phyloP scores from a whole-genome alignment of 768 basidiomycete species.

The Rhodotorula kratochvilovae region DNA sequence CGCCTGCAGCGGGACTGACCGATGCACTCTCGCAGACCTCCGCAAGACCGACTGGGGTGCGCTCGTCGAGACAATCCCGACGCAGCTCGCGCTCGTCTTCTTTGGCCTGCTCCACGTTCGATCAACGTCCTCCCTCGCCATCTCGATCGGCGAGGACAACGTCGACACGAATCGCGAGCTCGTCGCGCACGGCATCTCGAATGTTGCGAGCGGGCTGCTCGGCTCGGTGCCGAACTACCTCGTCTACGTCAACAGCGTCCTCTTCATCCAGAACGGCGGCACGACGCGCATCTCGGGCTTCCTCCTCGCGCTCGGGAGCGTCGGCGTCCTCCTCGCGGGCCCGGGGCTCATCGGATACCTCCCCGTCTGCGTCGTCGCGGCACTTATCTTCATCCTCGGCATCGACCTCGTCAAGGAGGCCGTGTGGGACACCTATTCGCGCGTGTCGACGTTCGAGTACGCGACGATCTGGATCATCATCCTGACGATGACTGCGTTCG shows the following conservation, averaged over 20 bases:
- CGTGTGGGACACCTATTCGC: slow-evolving; percentile 87
- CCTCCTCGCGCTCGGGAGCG: slow-evolving; percentile 70
- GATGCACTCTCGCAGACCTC: slow-evolving; percentile 54
- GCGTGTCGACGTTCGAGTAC: slow-evolving; percentile 66
- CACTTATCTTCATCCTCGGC: slow-evolving; percentile 85
- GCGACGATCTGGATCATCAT: slow-evolving; percentile 51
- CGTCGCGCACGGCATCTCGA: slow-evolving; percentile 86
- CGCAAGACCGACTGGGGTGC: slow-evolving; percentile 59
- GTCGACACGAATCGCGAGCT: slow-evolving; percentile 89
- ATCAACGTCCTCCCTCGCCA: slow-evolving; percentile 83
- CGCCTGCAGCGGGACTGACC: background rate
- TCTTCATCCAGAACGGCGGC: slow-evolving; percentile 90
- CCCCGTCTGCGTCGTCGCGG: slow-evolving; percentile 44
- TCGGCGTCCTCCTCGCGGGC: slow-evolving; percentile 68
- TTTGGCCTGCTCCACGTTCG: slow-evolving; percentile 58
- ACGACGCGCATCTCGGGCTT: slow-evolving; percentile 76
- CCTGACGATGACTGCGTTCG: slow-evolving; percentile 83
- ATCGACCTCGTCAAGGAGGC: slow-evolving; percentile 93
- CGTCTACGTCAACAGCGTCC: slow-evolving; percentile 48
- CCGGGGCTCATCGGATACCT: slow-evolving; percentile 87
- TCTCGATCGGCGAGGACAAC: slow-evolving; percentile 77
- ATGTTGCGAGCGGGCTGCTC: slow-evolving; percentile 51
- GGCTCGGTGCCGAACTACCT: slow-evolving; percentile 1
- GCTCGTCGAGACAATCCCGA: slow-evolving; percentile 79
- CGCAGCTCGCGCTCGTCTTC: slow-evolving; percentile 76